Base-by-base conservation (phyloP, 169 alveolate species). In the Eimeria mitis region DNA sequence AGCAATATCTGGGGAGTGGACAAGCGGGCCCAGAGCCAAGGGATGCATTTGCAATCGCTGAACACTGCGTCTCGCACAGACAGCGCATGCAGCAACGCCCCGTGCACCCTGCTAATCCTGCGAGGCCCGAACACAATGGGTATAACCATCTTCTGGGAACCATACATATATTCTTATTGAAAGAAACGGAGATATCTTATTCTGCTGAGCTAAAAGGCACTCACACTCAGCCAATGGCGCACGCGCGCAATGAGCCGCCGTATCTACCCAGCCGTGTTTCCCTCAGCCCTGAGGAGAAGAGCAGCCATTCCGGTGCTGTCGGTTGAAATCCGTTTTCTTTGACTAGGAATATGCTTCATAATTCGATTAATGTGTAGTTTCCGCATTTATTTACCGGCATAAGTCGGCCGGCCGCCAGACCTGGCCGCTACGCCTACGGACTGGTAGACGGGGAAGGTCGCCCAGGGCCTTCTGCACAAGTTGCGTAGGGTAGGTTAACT, bases 21-120 rank as follows among this genome's bases (percentile, higher is more conserved):
- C 49, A 68, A 13, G 13, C 1, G 25, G 34, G 49, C 78, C 8
- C 78, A 0, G 47, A 68, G 6, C 1, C 23, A 31, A 2, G 28
- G 49, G 23, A 11, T 13, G 78, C 25, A 25, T 68, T 9, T n/a
- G 34, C 47, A 63, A 40, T 63, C 78, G 78, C 78, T 68, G 47
- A 68, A n/a, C 31, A n/a, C 25, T 16, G 47, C 78, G 78, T 68
- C 78, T 68, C 78, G 78, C 49, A 68, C 78, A 68, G 78, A 68
- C 78, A 68, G 47, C 78, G 78, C 78, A 68, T 68, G 78, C 78
- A 68, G 47, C 78, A 68, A 31, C 47, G 78, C 78, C 37, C 78
- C 11, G 49, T 34, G 78, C 78, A 68, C 78, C 78, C 78, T 31
- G 78, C 78, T 68, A 31, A 34, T 68, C 49, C n/a, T 31, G 78